A percentile compares a stretch with the other conserved stretches of the same genome.
These are phyloP conservation scores for Torulaspora franciscae DNA, from an alignment of 805 yeast species.

Conservation along the genomic window DNA sequence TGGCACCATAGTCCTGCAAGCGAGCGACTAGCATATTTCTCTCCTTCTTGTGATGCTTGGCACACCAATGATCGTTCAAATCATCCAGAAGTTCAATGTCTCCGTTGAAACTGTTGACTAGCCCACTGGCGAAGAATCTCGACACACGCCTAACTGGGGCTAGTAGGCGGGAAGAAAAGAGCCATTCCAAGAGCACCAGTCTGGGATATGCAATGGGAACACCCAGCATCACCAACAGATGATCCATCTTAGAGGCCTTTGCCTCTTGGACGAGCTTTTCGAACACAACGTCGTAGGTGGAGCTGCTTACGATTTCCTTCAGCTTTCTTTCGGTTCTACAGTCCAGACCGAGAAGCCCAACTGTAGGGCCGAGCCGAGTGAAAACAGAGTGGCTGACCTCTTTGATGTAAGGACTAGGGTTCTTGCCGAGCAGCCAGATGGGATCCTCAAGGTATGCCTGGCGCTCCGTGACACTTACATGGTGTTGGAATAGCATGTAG, in stretches of 20 bases:
- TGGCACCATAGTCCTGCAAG: conserved; percentile 62
- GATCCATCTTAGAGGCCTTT: conserved; percentile 52
- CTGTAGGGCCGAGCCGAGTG: conserved; percentile 66
- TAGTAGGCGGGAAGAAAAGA: conserved; percentile 58
- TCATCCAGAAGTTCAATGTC: conserved; percentile 88
- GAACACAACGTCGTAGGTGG: conserved; percentile 60
- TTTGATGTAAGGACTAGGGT: conserved; percentile 63
- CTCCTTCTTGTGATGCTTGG: conserved; percentile 78
- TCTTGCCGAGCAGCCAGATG: conserved; percentile 58
- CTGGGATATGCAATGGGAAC: conserved; percentile 95
- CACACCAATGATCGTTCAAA: conserved; percentile 95
- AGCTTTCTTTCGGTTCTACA: conserved; percentile 86
- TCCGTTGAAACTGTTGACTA: conserved; percentile 90
- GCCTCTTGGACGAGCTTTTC: conserved; percentile 55
- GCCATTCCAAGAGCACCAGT: conserved; percentile 80
- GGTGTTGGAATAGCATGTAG: conserved; percentile 91
- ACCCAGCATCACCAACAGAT: conserved; percentile 77
- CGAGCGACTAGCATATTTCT: conserved; percentile 63
- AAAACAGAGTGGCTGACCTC: conserved; percentile 64
- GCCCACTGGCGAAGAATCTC: conserved; percentile 54
- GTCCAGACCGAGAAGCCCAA: conserved; percentile 76
- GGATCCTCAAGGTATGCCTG: conserved; percentile 42
- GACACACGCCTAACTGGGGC: conserved; percentile 61
- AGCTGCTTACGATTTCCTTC: conserved; percentile 48
- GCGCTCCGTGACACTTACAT: conserved; percentile 47